A percentile compares a stretch with the other conserved stretches of the same genome.
These are phyloP conservation scores for Digitaria exilis DNA, from an alignment of 202 grass and related monocot genomes.

Conservation along the genomic window DNA sequence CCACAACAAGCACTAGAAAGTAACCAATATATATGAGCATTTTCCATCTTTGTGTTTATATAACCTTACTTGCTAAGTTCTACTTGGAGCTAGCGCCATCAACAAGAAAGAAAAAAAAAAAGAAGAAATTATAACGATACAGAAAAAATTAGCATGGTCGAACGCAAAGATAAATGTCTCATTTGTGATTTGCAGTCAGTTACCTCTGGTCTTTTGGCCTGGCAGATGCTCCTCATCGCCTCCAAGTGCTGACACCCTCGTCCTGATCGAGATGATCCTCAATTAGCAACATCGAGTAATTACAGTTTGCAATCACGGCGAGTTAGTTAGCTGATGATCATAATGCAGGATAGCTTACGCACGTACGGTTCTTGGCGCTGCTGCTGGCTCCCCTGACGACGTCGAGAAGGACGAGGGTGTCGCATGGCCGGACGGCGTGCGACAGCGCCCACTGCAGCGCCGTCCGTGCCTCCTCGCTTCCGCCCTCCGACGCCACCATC, in stretches of 20 bases:
- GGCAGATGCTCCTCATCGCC: slow-evolving; percentile 77
- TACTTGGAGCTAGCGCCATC: not conserved
- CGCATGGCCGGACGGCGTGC: slow-evolving; percentile 57
- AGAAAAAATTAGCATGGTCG: not conserved
- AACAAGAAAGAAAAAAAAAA: too few relatives aligned
- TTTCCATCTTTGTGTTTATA: not conserved
- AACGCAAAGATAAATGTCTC: not conserved
- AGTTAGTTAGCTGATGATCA: too few relatives aligned
- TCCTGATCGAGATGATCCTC: slow-evolving; percentile 17
- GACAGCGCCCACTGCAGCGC: slow-evolving; percentile 82
- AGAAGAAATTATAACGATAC: not conserved
- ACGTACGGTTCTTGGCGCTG: slow-evolving; percentile 41
- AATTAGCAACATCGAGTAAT: not conserved
- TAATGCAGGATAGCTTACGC: slow-evolving; percentile 10
- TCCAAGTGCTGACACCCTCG: slow-evolving; percentile 52
- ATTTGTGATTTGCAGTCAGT: not conserved
- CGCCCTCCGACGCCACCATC: slow-evolving; percentile 63
- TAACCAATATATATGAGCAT: not conserved
- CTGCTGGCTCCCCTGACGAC: slow-evolving; percentile 40
- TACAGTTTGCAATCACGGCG: not conserved
- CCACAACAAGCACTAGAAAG: not conserved
- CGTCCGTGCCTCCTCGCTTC: slow-evolving; percentile 55
- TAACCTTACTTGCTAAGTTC: not conserved
- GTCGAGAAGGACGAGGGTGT: slow-evolving; percentile 69
- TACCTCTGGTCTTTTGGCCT: slow-evolving; percentile 81